phyloP scores from a whole-genome alignment of 2,329 filamentous ascomycete genomes.

The Lasiodiplodia theobromae region DNA sequence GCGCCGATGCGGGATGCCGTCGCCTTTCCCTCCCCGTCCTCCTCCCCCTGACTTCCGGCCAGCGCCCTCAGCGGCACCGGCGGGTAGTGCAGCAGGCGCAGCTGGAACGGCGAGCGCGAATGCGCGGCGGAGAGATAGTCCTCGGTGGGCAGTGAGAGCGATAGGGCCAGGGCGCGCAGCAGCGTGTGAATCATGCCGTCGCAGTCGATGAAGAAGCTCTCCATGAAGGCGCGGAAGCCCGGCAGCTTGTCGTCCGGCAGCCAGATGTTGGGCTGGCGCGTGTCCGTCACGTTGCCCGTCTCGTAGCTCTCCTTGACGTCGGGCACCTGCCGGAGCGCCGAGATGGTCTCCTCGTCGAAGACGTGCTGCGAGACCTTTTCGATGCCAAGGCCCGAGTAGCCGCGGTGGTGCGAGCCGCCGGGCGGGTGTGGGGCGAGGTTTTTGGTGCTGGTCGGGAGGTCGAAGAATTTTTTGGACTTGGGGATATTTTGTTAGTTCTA shows the following conservation, averaged over 20 bases:
- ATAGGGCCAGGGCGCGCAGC: constrained; percentile 39
- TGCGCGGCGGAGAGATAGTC: constrained; percentile 39
- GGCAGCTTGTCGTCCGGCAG: constrained; percentile 46
- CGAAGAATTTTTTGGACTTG: constrained; percentile 47
- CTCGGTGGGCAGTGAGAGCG: constrained; percentile 33
- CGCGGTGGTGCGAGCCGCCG: constrained; percentile 48
- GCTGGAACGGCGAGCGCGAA: constrained; percentile 40
- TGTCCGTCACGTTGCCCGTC: constrained; percentile 40
- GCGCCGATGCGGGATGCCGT: constrained; percentile 47
- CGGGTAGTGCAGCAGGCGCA: constrained; percentile 51
- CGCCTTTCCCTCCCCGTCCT: neutral
- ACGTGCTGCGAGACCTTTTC: constrained; percentile 46
- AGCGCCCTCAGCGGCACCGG: constrained; percentile 41
- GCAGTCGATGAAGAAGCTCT: constrained; percentile 37
- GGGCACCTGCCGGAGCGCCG: constrained; percentile 36
- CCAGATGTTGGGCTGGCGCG: constrained; percentile 51
- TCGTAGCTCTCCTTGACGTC: constrained; percentile 48
- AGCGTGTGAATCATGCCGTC: constrained; percentile 36
- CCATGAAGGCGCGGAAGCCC: constrained; percentile 44
- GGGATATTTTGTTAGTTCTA: neutral
- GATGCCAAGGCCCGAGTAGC: constrained; percentile 47
- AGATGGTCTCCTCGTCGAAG: constrained; percentile 37
- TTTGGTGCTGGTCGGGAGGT: constrained; percentile 44
- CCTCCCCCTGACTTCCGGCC: neutral
- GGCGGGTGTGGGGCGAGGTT: constrained; percentile 50